Percentiles rank a stretch among this genome's conserved stretches.
These are phyloP conservation scores for Rhizopus delemar DNA, from an alignment of 371 early-diverging fungal species.

Conservation along the genomic window DNA sequence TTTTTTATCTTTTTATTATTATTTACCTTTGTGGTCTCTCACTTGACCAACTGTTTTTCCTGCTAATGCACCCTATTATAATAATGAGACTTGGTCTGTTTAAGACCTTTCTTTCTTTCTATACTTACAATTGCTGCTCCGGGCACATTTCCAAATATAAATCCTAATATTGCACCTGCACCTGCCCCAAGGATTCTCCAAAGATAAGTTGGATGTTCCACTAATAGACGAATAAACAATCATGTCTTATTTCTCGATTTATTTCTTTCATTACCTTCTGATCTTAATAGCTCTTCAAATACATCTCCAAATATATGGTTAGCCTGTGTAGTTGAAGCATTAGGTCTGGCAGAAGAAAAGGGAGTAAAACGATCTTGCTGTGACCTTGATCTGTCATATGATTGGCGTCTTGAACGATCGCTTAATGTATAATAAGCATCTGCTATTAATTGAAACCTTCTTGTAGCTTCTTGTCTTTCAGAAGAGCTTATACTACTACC, in stretches of 20 bases:
- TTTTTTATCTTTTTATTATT: neutral
- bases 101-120: too few relatives aligned
- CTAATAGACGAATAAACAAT: constrained; percentile 7
- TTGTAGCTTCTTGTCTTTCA: constrained; percentile 71
- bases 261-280: constrained; percentile 21
- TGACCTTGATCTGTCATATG: constrained; percentile 77
- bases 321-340: constrained; percentile 24
- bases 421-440: constrained; percentile 80
- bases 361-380: constrained; percentile 14
- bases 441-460: constrained; percentile 76
- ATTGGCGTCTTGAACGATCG: constrained; percentile 64
- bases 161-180: constrained; percentile 31
- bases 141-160: constrained; percentile 32
- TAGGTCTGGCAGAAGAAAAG: constrained; percentile 19
- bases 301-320: constrained; percentile 31
- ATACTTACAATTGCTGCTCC: constrained; percentile 34
- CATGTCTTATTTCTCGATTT: neutral
- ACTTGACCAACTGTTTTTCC: constrained; percentile 33
- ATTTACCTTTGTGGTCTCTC: constrained; percentile 34
- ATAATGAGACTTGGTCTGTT: too few relatives aligned
- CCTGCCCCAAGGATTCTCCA: constrained; percentile 32
- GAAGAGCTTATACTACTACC: constrained; percentile 48
- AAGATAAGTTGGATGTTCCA: constrained; percentile 28
- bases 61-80: constrained; percentile 28
- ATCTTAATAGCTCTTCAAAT: constrained; percentile 29